Percentiles rank a stretch among this genome's conserved stretches.
Conservation (phyloP, 768 basidiomycete species). For the Mycena vulgaris region DNA sequence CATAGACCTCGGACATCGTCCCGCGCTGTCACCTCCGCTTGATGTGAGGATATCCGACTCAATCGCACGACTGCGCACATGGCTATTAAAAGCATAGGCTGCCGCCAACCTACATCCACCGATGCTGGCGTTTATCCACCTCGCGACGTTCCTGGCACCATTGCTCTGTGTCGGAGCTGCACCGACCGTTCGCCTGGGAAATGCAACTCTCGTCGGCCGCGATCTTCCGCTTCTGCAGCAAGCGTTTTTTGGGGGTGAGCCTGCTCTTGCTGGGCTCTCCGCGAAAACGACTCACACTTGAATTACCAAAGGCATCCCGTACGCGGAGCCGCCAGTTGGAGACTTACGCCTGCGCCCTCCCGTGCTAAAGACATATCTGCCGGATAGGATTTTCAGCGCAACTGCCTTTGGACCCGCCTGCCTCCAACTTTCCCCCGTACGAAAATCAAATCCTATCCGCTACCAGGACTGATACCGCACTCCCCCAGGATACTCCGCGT, state of each 20-base stretch:
- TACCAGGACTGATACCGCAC: background rate
- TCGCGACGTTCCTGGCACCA: background rate
- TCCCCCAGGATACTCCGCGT: slow-evolving; percentile 48
- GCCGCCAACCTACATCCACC: too few relatives aligned
- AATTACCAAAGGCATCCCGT: slow-evolving; percentile 74
- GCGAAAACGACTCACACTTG: too few relatives aligned
- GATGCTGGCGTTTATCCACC: too few relatives aligned
- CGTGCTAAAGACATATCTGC: slow-evolving; percentile 58
- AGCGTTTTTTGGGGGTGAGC: slow-evolving; percentile 60
- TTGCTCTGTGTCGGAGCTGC: background rate
- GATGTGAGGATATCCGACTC: too few relatives aligned
- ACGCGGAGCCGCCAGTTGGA: slow-evolving; percentile 68
- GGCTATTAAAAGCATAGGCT: too few relatives aligned
- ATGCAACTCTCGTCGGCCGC: slow-evolving; percentile 56
- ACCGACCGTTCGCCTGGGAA: slow-evolving; percentile 51
- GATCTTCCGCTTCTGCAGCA: slow-evolving; percentile 50
- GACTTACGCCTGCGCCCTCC: slow-evolving; percentile 62
- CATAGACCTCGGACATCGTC: too few relatives aligned
- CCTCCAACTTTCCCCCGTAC: slow-evolving; percentile 59
- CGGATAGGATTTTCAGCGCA: slow-evolving; percentile 58
- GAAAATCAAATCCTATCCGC: too few relatives aligned
- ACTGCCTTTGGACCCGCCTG: slow-evolving; percentile 65
- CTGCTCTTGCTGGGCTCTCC: background rate
- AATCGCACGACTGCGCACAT: too few relatives aligned
- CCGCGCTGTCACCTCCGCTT: too few relatives aligned